Evolutionary conservation across 768 basidiomycete species (phyloP), one percentile per base, ranked within the genome.

Genomic region (Boletus bicolor): DNA sequence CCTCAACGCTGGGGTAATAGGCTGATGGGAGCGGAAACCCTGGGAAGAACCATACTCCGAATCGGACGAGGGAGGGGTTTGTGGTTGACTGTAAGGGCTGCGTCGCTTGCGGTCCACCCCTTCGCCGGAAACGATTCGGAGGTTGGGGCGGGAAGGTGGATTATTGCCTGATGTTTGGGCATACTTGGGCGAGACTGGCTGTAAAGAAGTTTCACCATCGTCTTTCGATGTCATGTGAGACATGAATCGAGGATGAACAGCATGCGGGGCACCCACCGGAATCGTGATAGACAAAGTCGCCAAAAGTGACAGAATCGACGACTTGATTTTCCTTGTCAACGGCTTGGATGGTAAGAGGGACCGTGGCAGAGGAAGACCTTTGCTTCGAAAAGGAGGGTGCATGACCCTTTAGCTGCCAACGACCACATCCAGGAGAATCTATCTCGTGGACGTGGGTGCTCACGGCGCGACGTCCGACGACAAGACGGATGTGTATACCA

Each of bases 401-500:
- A n/a, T 74, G 65, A 1, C 84, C 86, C 49, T 82, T 78, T 49
- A 90, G 80, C 65, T 85, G 82, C 85, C 83, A 88, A 44, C 77
- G 73, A 34, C 81, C 82, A 53, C 77, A 77, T 8, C 75, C 71
- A 1, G 75, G 66, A 12, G 73, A 65, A n/a, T 75, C 74, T 0
- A 86, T 64, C 61, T 82, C 78, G 43, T 76, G 76, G 30, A 93
- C 86, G 12, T 79, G 79, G 0, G 91, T 93, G 35, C 76, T 76
- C 26, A 93, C 78, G 3, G 89, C 82, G 58, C 80, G 83, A 56
- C 76, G 70, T 32, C 86, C 91, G 59, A 93, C 77, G 62, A 92
- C 83, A 59, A 93, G 82, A 49, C 91, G 83, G 24, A 92, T 81
- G 56, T 79, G 84, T 37, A 88, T 78, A 1, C 60, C 70, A 3